These are phyloP conservation scores for Fraxinus latifolia DNA, from an alignment of 305 asterid species.

Conservation along the genomic window DNA sequence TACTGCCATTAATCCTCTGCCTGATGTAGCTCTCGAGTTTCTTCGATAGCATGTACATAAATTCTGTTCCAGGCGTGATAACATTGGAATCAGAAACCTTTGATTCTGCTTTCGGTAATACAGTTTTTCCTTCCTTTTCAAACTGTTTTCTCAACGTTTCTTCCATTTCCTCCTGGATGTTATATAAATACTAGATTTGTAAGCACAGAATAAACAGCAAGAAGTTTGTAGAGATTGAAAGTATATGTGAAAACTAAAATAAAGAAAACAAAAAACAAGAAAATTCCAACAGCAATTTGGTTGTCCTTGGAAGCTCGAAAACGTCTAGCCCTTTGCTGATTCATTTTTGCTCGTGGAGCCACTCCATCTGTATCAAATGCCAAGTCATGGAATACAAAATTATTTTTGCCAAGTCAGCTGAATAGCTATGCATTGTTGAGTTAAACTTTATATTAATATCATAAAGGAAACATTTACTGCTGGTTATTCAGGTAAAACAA, in stretches of 20 bases:
- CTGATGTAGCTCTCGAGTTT: conserved; percentile 42
- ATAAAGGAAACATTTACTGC: not conserved
- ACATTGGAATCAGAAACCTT: conserved; percentile 51
- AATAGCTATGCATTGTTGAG: not conserved
- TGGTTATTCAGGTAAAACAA: not conserved
- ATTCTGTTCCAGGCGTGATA: conserved; percentile 61
- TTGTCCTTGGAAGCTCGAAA: conserved; percentile 44
- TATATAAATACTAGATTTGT: not conserved
- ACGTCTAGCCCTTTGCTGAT: conserved; percentile 53
- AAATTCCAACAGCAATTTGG: conserved; percentile 32
- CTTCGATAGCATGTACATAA: conserved; percentile 42
- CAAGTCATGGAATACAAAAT: not conserved
- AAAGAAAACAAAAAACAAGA: not conserved
- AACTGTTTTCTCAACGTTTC: conserved; percentile 35
- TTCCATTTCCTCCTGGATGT: conserved; percentile 43
- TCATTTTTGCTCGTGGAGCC: conserved; percentile 73
- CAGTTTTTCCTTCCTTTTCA: conserved; percentile 39
- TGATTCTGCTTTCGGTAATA: conserved; percentile 43
- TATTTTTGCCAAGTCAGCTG: not conserved
- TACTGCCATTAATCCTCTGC: conserved; percentile 24
- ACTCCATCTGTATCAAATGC: conserved; percentile 50
- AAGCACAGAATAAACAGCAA: not conserved
- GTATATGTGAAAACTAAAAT: not conserved
- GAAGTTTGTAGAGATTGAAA: not conserved
- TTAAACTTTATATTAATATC: not conserved